Evolutionary conservation across 805 yeast species (phyloP).

Genomic region (Suhomyces sp.): DNA sequence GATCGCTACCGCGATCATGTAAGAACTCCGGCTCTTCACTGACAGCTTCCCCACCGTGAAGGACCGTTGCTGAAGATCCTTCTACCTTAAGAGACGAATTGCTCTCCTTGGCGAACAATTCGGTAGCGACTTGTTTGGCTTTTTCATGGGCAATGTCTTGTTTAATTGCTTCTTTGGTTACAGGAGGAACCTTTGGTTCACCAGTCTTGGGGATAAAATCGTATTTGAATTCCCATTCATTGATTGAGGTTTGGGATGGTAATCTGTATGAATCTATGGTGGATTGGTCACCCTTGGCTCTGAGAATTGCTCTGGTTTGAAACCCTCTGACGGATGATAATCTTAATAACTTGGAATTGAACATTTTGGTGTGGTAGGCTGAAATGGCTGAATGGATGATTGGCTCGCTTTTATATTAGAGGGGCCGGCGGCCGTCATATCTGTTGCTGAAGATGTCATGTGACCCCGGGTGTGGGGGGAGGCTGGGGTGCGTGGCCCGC

Average conservation of each 20-base stretch:
- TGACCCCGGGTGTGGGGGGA: constrained; percentile 3
- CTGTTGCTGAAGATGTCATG: constrained; percentile 1
- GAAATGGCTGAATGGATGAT: constrained; percentile 9
- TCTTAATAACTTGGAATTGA: neutral
- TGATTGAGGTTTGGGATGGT: constrained; percentile 45
- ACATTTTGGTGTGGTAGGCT: neutral
- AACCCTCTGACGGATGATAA: constrained; percentile 3
- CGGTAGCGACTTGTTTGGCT: constrained; percentile 35
- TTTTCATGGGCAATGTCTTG: constrained; percentile 47
- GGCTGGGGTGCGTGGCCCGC: neutral
- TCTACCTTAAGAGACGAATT: constrained; percentile 41
- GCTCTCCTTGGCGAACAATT: constrained; percentile 32
- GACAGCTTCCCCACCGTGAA: constrained; percentile 43
- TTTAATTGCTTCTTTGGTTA: constrained; percentile 47
- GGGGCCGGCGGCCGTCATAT: neutral
- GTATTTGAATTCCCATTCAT: constrained; percentile 50
- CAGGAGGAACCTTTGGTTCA: constrained; percentile 43
- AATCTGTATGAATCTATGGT: constrained; percentile 56
- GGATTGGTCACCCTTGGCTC: constrained; percentile 55
- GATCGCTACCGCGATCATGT: constrained; percentile 36
- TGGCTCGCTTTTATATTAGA: constrained; percentile 1
- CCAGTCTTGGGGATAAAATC: constrained; percentile 42
- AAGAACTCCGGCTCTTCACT: constrained; percentile 36
- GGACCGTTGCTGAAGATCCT: constrained; percentile 39
- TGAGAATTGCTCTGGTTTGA: neutral